These are phyloP conservation scores for Stagonosporopsis vannaccii DNA, from an alignment of 2,329 filamentous ascomycete genomes.

Conservation along the genomic window DNA sequence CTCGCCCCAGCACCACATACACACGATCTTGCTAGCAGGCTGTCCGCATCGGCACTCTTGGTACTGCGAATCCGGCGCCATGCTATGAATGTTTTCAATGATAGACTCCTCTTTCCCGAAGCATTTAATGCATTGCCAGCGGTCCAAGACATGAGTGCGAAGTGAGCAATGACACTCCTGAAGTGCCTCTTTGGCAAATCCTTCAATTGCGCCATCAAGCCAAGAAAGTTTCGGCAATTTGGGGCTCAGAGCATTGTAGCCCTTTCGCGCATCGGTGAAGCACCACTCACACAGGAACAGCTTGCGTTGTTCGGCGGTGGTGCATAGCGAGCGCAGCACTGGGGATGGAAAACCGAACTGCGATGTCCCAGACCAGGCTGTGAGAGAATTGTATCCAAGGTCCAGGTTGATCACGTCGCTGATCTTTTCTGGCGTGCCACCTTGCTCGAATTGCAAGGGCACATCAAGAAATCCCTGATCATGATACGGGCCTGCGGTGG, in stretches of 20 bases:
- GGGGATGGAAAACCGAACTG: constrained; percentile 36
- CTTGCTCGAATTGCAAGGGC: constrained; percentile 29
- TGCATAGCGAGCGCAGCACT: constrained; percentile 35
- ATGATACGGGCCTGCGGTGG: constrained; percentile 29
- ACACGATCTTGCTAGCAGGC: background rate
- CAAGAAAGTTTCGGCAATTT: constrained; percentile 2
- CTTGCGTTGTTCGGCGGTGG: constrained; percentile 32
- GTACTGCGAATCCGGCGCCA: background rate
- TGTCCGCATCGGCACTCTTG: constrained; percentile 3
- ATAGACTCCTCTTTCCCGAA: constrained; percentile 13
- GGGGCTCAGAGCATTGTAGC: constrained; percentile 3
- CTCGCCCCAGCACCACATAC: constrained; percentile 21
- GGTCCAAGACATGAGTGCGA: constrained; percentile 18
- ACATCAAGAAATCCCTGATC: constrained; percentile 44
- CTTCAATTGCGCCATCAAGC: background rate
- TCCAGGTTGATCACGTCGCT: constrained; percentile 36
- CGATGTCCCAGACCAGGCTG: constrained; percentile 28
- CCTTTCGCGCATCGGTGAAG: constrained; percentile 5
- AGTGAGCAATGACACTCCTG: constrained; percentile 13
- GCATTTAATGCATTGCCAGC: constrained; percentile 28
- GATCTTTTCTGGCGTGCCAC: constrained; percentile 33
- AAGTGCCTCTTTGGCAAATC: background rate
- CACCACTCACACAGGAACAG: constrained; percentile 20
- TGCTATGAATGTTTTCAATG: background rate
- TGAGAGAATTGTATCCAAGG: constrained; percentile 29